Evolutionary conservation across 768 basidiomycete species (phyloP).

Genomic region (Pleurotus platypus): DNA sequence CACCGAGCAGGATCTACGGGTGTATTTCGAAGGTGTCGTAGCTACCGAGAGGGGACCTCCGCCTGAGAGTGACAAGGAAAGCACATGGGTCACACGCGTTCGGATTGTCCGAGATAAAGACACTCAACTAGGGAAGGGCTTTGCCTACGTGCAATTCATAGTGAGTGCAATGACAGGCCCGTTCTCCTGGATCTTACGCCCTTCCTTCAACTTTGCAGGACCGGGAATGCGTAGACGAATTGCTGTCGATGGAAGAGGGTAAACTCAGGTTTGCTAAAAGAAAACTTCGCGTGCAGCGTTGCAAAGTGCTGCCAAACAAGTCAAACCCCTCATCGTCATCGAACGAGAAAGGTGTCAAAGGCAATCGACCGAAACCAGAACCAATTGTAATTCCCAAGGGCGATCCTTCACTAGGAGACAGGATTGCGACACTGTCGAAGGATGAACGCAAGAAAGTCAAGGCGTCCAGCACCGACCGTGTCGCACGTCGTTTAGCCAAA

Average conservation of each 20-base stretch:
- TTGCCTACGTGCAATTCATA: conserved; percentile 86
- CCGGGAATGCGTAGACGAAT: conserved; percentile 86
- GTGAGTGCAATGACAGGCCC: conserved; percentile 41
- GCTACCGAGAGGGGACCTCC: conserved; percentile 67
- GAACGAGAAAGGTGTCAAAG: conserved; percentile 14
- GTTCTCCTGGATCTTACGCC: not conserved
- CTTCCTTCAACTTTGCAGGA: conserved; percentile 47
- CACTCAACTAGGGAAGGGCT: conserved; percentile 93
- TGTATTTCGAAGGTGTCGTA: conserved; percentile 81
- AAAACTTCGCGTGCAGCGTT: conserved; percentile 86
- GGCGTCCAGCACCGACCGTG: conserved; percentile 71
- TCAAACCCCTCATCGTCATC: conserved; percentile 17
- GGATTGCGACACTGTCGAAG: conserved; percentile 74
- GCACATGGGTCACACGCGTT: conserved; percentile 77
- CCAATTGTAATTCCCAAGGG: conserved; percentile 58
- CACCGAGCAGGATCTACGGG: conserved; percentile 85
- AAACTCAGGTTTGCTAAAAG: conserved; percentile 93
- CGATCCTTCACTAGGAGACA: conserved; percentile 77
- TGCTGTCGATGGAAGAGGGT: conserved; percentile 72
- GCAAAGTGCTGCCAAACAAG: conserved; percentile 66
- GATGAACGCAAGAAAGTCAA: conserved; percentile 86
- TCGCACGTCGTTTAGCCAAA: conserved; percentile 84
- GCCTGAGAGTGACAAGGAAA: conserved; percentile 21
- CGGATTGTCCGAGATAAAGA: conserved; percentile 86
- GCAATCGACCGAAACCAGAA: conserved; percentile 10